phyloP scores from a whole-genome alignment of 306 rosid species.

The Carpinus viminea region DNA sequence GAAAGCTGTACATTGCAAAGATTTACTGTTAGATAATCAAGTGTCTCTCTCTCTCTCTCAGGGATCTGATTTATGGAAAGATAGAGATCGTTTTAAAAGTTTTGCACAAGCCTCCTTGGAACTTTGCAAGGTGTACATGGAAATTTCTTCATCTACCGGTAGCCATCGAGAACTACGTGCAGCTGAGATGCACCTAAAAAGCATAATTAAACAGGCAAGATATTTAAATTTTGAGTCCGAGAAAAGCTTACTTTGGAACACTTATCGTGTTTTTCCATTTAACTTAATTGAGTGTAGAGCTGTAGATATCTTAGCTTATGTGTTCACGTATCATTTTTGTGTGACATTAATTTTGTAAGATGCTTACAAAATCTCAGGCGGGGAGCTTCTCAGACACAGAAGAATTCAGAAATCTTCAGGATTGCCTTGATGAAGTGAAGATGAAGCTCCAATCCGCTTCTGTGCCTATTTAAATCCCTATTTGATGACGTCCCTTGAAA shows the following conservation, averaged over 20 bases:
- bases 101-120: conserved; percentile 83
- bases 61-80: conserved; percentile 93
- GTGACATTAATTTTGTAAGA: not conserved
- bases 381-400: conserved; percentile 55
- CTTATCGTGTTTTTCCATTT: not conserved
- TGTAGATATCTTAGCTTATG: not conserved
- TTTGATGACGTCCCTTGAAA: conserved; percentile 1
- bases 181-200: conserved; percentile 93
- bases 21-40: not conserved
- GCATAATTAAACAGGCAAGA: conserved; percentile 75
- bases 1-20: not conserved
- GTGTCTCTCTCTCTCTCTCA: conserved; percentile 28
- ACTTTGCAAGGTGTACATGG: conserved; percentile 79
- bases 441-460: conserved; percentile 42
- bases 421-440: conserved; percentile 58
- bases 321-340: not conserved
- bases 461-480: conserved; percentile 28
- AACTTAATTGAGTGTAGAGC: not conserved
- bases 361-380: conserved; percentile 42
- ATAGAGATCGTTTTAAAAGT: conserved; percentile 61
- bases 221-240: not conserved
- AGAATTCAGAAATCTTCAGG: conserved; percentile 65
- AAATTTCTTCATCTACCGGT: conserved; percentile 64
- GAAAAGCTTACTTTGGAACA: not conserved
- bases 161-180: conserved; percentile 59